Evolutionary conservation across 768 basidiomycete genomes (phyloP), one percentile per base, ranked within the genome.

Genomic region (Infundibulicybe gibba): DNA sequence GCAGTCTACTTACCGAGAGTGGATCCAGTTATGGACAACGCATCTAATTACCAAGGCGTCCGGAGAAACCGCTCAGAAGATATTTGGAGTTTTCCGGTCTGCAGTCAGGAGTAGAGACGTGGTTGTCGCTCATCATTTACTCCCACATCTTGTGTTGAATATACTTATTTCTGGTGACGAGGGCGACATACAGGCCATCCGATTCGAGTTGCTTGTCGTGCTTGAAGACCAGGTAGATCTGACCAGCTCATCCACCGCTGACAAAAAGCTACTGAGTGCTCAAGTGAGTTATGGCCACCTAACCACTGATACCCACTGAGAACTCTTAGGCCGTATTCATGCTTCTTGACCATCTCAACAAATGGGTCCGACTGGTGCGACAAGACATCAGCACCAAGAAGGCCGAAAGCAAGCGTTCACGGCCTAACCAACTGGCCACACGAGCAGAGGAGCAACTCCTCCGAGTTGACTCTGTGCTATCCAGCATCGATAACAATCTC

Each of bases 331-430:
- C 85, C 8, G 82, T 97, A 16, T 99, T 99, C 63, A 86, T 86
- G 69, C 76, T 99, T 21, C 81, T 99, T 61, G 97, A 99, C 60
- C 94, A 98, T 59, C 73, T 98, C 10, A 95, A 86, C 65, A 86
- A 83, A 56, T 98, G 92, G 84, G 79, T 93, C 31, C 84, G 88
- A 38, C 68, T 81, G 11, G 76, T 84, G 21, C 83, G 91, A 14
- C 85, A 87, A 62, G 80, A 87, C 2, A 61, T 83, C 43, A 70
- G 64, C 46, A 53, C 50, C 25, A 76, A 75, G 66, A 79, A 76
- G 54, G 58, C 54, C 3, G 82, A 80, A 41, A 67, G 51, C 50
- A 83, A 79, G 58, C 74, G 82, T 38, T 54, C 70, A 14, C 71
- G 81, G 47, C 53, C 61, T 15, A 66, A 61, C 40, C 67, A 65